Evolutionary conservation across 2,329 filamentous ascomycete genomes (phyloP).

Genomic region (Thielaviopsis cerberus): DNA sequence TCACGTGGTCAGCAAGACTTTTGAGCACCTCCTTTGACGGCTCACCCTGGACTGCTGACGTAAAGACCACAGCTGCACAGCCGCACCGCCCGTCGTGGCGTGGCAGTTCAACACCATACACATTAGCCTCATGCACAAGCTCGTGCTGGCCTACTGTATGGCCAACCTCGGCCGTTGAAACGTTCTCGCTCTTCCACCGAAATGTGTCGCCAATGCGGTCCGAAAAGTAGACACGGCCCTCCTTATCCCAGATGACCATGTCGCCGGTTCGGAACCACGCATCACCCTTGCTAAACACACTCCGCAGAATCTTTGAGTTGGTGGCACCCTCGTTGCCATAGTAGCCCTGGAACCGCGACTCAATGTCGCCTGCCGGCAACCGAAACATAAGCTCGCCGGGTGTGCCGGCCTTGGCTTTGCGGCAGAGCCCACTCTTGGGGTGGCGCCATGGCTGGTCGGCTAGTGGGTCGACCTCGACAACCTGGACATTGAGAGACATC

Average conservation of each 20-base stretch:
- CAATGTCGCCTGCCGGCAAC: slow-evolving; percentile 47
- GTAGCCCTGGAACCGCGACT: slow-evolving; percentile 61
- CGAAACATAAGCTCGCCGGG: slow-evolving; percentile 58
- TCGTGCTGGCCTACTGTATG: slow-evolving; percentile 51
- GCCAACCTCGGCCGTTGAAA: slow-evolving; percentile 67
- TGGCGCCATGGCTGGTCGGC: slow-evolving; percentile 51
- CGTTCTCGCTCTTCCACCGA: slow-evolving; percentile 69
- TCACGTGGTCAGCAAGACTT: slow-evolving; percentile 43
- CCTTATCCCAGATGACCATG: slow-evolving; percentile 48
- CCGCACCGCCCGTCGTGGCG: slow-evolving; percentile 70
- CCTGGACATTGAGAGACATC: slow-evolving; percentile 29
- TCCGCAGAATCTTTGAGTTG: slow-evolving; percentile 51
- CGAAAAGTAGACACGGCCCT: slow-evolving; percentile 61
- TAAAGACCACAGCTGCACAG: slow-evolving; percentile 51
- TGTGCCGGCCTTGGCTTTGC: slow-evolving; percentile 35
- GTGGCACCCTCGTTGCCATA: slow-evolving; percentile 56
- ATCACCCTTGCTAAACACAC: slow-evolving; percentile 59
- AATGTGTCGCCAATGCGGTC: slow-evolving; percentile 67
- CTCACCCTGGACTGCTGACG: slow-evolving; percentile 24
- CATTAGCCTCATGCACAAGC: slow-evolving; percentile 57
- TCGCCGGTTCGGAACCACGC: slow-evolving; percentile 77
- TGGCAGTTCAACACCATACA: slow-evolving; percentile 65
- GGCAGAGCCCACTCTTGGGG: slow-evolving; percentile 50
- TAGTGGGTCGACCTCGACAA: slow-evolving; percentile 54
- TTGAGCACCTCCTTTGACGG: slow-evolving; percentile 28